Base-by-base conservation (phyloP, 2,329 filamentous ascomycete genomes). In the Apiospora hydei region DNA sequence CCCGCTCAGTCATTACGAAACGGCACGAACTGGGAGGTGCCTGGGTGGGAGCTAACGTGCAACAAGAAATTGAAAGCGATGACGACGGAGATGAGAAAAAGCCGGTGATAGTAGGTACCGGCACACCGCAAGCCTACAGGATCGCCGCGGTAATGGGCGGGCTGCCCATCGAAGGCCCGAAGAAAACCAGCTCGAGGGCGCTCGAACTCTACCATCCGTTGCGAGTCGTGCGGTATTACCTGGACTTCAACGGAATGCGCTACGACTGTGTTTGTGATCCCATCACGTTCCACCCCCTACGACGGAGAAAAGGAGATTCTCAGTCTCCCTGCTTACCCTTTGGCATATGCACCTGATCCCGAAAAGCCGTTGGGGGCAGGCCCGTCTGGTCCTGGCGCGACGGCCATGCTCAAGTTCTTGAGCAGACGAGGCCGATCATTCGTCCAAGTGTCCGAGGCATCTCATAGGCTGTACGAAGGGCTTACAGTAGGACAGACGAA, bases 391-490 rank as follows among this genome's bases (percentile, higher is more conserved):
- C 26, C 53, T 2, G 53, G 16, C 4, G 16, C 34, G 16, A 5
- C 16, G 11, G 2, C 26, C 5, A 51, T 69, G 18, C 26, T 57
- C 13, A 49, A 77, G 2, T 46, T 46, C 6, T 69, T 77, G 18
- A 6, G 51, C 10, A 46, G 70, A 1, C 69, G 75, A 1, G 76
- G 77, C 7, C 70, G 66, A 26, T 74, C 69, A 10, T 78, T 77
- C 66, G 47, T 79, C 1, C 72, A 78, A 18, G 69, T 75, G 3
- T 77, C 74, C 0, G 68, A 61, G 1, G 72, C 76, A 5, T 77
- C 78, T 21, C 78, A 81, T 49, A 77, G 77, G 72, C 73, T 76
- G 7, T 81, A 81, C 47, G 75, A 77, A 18, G 79, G 80, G 1
- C 70, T 76, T 10, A 44, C 38, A 44, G 4, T 67, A 67, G 64